A percentile compares a stretch with the other conserved stretches of the same genome.
These are phyloP conservation scores for Mucor sp. DNA, from an alignment of 371 early-diverging fungal genomes.

Conservation along the genomic window DNA sequence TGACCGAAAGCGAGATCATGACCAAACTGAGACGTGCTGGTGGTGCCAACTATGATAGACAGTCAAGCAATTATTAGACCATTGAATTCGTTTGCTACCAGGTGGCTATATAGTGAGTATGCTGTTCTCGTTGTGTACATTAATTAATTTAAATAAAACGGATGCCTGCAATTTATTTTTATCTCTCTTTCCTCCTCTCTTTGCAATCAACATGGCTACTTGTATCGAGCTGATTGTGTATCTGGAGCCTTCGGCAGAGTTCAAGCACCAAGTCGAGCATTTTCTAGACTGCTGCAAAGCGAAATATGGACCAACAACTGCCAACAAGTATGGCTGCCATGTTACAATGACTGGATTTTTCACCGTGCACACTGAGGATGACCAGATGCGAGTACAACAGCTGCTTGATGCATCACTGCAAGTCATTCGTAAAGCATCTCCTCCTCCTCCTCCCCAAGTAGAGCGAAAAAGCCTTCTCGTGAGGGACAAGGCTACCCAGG, in stretches of 20 bases:
- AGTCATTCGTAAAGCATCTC: neutral
- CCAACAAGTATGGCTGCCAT: conserved; percentile 37
- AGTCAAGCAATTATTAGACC: conserved; percentile 49
- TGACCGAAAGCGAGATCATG: conserved; percentile 56
- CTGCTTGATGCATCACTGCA: neutral
- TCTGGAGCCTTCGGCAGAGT: conserved; percentile 29
- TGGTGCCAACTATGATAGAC: conserved; percentile 74
- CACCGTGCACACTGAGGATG: conserved; percentile 1
- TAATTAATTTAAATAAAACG: conserved; percentile 1
- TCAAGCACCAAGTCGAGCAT: conserved; percentile 16
- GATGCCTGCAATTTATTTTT: neutral
- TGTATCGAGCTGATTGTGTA: conserved; percentile 36
- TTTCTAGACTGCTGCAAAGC: conserved; percentile 16
- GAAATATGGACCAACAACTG: conserved; percentile 24
- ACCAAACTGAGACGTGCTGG: conserved; percentile 64
- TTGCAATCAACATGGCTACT: neutral
- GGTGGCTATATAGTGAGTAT: neutral
- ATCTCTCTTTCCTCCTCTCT: neutral
- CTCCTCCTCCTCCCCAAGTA: neutral
- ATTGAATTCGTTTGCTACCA: neutral
- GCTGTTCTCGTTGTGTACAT: conserved; percentile 1
- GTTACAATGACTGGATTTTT: conserved; percentile 43
- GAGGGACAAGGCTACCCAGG: neutral
- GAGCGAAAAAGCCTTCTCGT: conserved; percentile 6
- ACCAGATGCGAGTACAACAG: neutral